These are phyloP conservation scores for Auricularia auricula-judae DNA, from an alignment of 768 basidiomycete species.

Conservation along the genomic window DNA sequence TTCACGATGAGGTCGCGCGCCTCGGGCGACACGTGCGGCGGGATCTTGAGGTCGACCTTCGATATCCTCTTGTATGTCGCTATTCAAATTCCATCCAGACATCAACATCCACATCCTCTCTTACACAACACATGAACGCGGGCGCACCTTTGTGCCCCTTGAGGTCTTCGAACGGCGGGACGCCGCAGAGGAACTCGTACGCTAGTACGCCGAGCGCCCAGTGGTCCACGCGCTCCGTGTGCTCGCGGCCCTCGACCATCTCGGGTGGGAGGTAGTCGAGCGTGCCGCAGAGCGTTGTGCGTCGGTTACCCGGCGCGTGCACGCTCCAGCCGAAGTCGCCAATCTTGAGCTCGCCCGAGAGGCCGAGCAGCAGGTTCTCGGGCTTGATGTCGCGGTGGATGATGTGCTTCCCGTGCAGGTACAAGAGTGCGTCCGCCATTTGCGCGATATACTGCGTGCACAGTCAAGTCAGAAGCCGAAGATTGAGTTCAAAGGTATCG, in stretches of 20 bases:
- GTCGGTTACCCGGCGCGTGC: conserved; percentile 83
- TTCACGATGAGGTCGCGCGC: conserved; percentile 54
- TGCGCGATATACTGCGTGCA: conserved; percentile 75
- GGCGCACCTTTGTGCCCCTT: conserved; percentile 60
- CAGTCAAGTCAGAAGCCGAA: background rate
- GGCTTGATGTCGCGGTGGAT: conserved; percentile 99
- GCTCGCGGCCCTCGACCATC: conserved; percentile 91
- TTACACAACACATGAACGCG: too few relatives aligned
- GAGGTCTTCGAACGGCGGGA: conserved; percentile 79
- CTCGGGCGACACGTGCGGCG: conserved; percentile 45
- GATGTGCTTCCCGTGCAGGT: conserved; percentile 91
- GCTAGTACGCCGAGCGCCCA: conserved; percentile 97
- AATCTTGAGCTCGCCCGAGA: conserved; percentile 96
- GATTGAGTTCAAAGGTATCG: too few relatives aligned
- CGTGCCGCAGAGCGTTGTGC: conserved; percentile 90
- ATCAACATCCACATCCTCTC: too few relatives aligned
- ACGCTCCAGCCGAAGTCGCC: conserved; percentile 99
- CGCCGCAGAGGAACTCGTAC: conserved; percentile 87
- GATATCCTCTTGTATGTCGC: conserved; percentile 89
- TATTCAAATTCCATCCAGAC: conserved; percentile 13
- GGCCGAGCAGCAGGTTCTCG: conserved; percentile 87
- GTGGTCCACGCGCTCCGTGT: conserved; percentile 83
- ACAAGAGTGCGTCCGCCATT: conserved; percentile 91
- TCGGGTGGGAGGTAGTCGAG: conserved; percentile 96
- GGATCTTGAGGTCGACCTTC: conserved; percentile 69